phyloP scores from a whole-genome alignment of 345 rosid genomes.

The Hibiscus trionum region DNA sequence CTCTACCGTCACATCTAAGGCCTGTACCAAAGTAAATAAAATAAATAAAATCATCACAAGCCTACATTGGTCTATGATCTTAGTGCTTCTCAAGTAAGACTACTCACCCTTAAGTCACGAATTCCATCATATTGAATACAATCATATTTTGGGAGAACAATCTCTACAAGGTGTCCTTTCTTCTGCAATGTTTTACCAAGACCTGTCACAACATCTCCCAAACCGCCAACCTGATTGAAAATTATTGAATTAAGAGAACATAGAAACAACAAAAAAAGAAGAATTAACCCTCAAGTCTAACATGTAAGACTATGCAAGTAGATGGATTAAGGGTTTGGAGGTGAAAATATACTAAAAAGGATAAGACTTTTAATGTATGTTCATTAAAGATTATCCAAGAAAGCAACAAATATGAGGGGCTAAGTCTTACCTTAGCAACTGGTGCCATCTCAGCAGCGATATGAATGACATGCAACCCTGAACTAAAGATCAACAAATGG shows the following conservation, averaged over 20 bases:
- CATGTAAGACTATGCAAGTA: neutral
- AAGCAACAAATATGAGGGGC: conserved; percentile 10
- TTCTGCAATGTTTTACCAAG: conserved; percentile 88
- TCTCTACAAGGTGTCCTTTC: conserved; percentile 89
- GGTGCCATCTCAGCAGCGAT: conserved; percentile 99
- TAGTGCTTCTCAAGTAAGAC: neutral
- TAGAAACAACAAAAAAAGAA: neutral
- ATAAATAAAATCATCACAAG: conserved; percentile 12
- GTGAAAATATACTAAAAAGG: neutral
- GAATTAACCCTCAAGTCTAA: neutral
- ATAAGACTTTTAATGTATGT: neutral
- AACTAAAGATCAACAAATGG: conserved; percentile 48
- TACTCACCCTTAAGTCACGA: conserved; percentile 60
- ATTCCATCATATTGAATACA: conserved; percentile 81
- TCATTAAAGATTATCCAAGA: neutral
- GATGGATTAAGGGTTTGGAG: neutral
- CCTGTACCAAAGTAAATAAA: conserved; percentile 35
- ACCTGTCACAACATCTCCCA: conserved; percentile 94
- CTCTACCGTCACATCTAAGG: conserved; percentile 69
- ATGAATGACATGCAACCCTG: conserved; percentile 77
- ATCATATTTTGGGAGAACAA: conserved; percentile 90
- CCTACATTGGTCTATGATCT: neutral
- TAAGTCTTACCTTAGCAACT: conserved; percentile 78
- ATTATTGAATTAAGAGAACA: neutral
- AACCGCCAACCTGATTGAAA: conserved; percentile 76